phyloP scores from a whole-genome alignment of 2,329 filamentous ascomycete species.

The Colletotrichum australisinense region DNA sequence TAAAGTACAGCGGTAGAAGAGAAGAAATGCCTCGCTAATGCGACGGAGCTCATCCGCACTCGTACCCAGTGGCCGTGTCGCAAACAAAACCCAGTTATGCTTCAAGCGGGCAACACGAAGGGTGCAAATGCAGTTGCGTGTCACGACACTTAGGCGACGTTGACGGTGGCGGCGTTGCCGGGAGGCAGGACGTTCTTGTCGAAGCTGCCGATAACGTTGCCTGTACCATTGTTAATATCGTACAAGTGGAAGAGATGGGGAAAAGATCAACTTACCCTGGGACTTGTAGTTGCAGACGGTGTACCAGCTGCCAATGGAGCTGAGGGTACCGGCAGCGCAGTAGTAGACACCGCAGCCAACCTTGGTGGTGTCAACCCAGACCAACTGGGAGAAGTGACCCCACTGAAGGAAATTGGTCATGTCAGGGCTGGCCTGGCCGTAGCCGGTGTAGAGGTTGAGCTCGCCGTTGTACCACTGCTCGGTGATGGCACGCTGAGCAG shows the following conservation, averaged over 20 bases:
- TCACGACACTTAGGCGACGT: constrained; percentile 36
- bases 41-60: constrained; percentile 19
- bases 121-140: constrained; percentile 24
- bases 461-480: constrained; percentile 93
- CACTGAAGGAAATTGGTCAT: constrained; percentile 72
- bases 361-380: constrained; percentile 52
- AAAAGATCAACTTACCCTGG: constrained; percentile 67
- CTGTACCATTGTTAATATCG: constrained; percentile 45
- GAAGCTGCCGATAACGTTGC: constrained; percentile 65
- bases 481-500: constrained; percentile 76
- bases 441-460: constrained; percentile 65
- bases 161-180: constrained; percentile 44
- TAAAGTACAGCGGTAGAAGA: constrained; percentile 50
- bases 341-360: constrained; percentile 76
- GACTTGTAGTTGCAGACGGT: constrained; percentile 91
- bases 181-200: constrained; percentile 61
- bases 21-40: constrained; percentile 38
- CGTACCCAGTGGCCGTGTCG: constrained; percentile 30
- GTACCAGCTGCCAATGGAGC: constrained; percentile 70
- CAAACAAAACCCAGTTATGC: constrained; percentile 22
- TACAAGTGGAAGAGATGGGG: neutral
- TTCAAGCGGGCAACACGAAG: constrained; percentile 21
- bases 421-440: constrained; percentile 69
- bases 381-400: constrained; percentile 65
- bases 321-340: constrained; percentile 64